Evolutionary conservation across 257 asterid genomes (phyloP).

Genomic region (Leptodermis oblonga): DNA sequence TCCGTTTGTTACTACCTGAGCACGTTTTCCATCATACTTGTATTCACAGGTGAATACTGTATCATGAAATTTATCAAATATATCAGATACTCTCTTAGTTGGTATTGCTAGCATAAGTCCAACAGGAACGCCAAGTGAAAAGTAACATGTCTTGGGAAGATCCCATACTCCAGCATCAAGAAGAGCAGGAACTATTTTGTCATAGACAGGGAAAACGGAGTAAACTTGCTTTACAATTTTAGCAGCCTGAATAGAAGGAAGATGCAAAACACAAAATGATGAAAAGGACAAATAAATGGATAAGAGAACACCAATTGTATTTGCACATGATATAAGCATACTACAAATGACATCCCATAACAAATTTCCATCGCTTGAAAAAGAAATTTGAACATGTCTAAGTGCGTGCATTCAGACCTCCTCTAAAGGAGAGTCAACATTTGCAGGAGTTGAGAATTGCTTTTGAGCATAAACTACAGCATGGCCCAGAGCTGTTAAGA

Average conservation of each 20-base stretch:
- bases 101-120: conserved; percentile 99
- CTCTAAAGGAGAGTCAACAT: conserved; percentile 62
- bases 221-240: conserved; percentile 82
- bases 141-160: conserved; percentile 69
- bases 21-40: conserved; percentile 98
- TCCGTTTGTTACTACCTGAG: conserved; percentile 58
- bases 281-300: neutral
- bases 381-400: conserved; percentile 1
- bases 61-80: conserved; percentile 86
- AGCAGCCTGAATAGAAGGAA: conserved; percentile 64
- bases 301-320: neutral
- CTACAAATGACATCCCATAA: neutral
- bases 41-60: conserved; percentile 93
- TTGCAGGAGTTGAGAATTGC: conserved; percentile 53
- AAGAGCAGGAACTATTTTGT: conserved; percentile 74
- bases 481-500: conserved; percentile 79
- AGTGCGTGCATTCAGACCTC: conserved; percentile 39
- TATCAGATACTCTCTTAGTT: conserved; percentile 91
- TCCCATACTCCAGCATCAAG: conserved; percentile 91
- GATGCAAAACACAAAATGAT: conserved; percentile 11
- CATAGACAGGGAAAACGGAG: conserved; percentile 89
- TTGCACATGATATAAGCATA: conserved; percentile 5
- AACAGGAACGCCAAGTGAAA: conserved; percentile 89
- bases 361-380: neutral
- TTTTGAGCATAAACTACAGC: conserved; percentile 70